These are phyloP conservation scores for Diaporthe sp. DNA, from an alignment of 2,329 filamentous ascomycete genomes.

Conservation along the genomic window DNA sequence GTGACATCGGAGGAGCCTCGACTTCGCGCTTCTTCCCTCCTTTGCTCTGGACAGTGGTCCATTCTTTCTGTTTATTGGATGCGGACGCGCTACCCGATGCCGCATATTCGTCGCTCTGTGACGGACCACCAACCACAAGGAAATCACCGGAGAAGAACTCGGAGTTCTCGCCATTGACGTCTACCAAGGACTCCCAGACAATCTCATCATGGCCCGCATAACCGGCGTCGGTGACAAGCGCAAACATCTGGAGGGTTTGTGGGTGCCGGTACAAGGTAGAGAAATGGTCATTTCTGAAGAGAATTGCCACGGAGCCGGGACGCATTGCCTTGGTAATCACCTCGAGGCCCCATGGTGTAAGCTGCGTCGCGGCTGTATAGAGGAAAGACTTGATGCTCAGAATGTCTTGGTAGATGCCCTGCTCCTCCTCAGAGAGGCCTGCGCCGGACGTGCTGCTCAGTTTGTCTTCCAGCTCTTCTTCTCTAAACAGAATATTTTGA, in stretches of 20 bases:
- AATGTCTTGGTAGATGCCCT: slow-evolving; percentile 85
- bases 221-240: slow-evolving; percentile 91
- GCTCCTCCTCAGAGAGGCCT: slow-evolving; percentile 79
- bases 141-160: slow-evolving; percentile 95
- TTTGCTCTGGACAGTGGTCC: slow-evolving; percentile 67
- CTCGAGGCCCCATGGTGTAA: slow-evolving; percentile 85
- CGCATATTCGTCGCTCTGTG: slow-evolving; percentile 43
- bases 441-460: slow-evolving; percentile 64
- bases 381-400: slow-evolving; percentile 87
- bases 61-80: slow-evolving; percentile 53
- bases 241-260: slow-evolving; percentile 78
- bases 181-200: slow-evolving; percentile 94
- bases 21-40: slow-evolving; percentile 43
- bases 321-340: slow-evolving; percentile 77
- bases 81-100: slow-evolving; percentile 25
- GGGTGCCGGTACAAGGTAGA: slow-evolving; percentile 94
- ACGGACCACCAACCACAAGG: slow-evolving; percentile 76
- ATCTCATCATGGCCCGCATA: slow-evolving; percentile 91
- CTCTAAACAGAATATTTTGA: slow-evolving; percentile 87
- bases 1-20: slow-evolving; percentile 50
- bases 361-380: slow-evolving; percentile 83
- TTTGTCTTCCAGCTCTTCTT: slow-evolving; percentile 89
- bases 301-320: slow-evolving; percentile 85
- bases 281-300: slow-evolving; percentile 98
- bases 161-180: slow-evolving; percentile 85